Evolutionary conservation across 805 yeast species (phyloP).

Genomic region (Sugiyamaella americana): DNA sequence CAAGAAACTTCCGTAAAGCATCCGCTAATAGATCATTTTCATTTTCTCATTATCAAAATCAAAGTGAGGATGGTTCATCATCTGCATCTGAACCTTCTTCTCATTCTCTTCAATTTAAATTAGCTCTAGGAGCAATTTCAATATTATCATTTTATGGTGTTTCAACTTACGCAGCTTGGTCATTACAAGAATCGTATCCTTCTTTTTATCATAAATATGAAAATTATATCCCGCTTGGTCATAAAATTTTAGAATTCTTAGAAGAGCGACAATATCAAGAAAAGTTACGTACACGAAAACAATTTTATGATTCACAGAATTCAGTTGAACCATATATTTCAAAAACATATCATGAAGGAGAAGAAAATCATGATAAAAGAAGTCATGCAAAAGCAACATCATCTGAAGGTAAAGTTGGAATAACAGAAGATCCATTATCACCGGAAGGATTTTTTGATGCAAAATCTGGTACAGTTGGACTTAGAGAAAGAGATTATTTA

Average conservation of each 20-base stretch:
- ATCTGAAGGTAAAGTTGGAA: conserved; percentile 1
- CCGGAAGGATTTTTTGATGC: conserved; percentile 24
- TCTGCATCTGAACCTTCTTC: background rate
- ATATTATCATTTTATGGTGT: background rate
- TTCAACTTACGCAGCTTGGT: background rate
- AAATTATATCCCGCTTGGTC: conserved; percentile 18
- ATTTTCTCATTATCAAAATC: background rate
- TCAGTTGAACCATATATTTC: conserved; percentile 17
- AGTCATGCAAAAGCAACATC: background rate
- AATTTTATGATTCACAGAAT: conserved; percentile 10
- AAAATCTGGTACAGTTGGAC: conserved; percentile 21
- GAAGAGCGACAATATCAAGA: conserved; percentile 18
- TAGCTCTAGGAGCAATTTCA: background rate
- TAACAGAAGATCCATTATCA: conserved; percentile 19
- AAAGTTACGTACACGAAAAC: conserved; percentile 8
- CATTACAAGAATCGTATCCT: background rate
- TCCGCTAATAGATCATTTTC: background rate
- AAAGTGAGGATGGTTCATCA: background rate
- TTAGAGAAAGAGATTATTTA: conserved; percentile 21
- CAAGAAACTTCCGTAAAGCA: background rate
- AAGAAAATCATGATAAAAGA: background rate
- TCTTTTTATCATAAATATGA: conserved; percentile 11
- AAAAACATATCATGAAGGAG: conserved; percentile 5
- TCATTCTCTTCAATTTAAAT: background rate
- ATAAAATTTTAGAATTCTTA: conserved; percentile 15